Base-by-base conservation (phyloP, 768 basidiomycete genomes). In the Brasilioporus rufonigricans region DNA sequence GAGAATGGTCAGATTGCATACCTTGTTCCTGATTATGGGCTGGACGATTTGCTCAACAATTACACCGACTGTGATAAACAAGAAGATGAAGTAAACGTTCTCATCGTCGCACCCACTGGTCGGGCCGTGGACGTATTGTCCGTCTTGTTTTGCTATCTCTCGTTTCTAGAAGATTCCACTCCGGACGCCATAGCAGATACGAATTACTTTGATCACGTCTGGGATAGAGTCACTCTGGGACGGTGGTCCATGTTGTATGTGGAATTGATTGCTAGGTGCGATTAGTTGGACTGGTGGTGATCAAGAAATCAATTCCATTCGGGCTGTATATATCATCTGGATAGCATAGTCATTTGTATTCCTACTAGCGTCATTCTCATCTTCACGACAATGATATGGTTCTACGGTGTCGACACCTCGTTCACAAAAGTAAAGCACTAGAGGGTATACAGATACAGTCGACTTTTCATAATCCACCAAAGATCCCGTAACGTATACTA, bases 71-170 rank as follows among this genome's bases (percentile, higher is more conserved):
- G 7, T 0, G 16, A n/a, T 14, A 27, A 36, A 32, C 27, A 60
- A 31, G 38, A 48, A n/a, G n/a, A n/a, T n/a, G n/a, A n/a, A 2
- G 44, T 48, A 2, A 39, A 60, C 33, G 49, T 41, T 11, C 54
- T 63, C 33, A 46, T 62, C 26, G 51, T 61, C 36, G 52, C 62
- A 10, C 61, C 61, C 9, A 29, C 39, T 11, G 5, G 18, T n/a
- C 35, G 62, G 5, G 58, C 44, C 38, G 51, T 46, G 1, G 59
- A 64, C 21, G 55, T 64, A 0, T 10, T 55, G 18, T 44, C 55
- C n/a, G 7, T 63, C 36, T 38, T 57, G 16, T 39, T 61, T 40
- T 55, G 48, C 48, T 64, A 53, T 35, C 59, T 61, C 38, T 36
- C 48, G 14, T 64, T 55, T 39, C 32, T 63, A n/a, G 45, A 56